phyloP scores from a whole-genome alignment of 805 yeast genomes.

The Groenewaldozyma tartarivorans region DNA sequence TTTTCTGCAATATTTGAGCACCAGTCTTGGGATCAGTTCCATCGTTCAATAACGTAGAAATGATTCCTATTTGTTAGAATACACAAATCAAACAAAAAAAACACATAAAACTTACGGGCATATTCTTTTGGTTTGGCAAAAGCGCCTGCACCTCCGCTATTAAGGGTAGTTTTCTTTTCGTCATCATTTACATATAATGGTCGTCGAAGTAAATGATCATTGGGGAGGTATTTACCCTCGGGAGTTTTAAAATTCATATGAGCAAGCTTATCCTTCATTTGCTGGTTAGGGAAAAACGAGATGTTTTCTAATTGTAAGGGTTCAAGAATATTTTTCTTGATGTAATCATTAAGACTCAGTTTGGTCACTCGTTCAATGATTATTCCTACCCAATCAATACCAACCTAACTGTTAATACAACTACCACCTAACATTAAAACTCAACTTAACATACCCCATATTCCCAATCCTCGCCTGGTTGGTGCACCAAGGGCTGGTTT shows the following conservation, averaged over 20 bases:
- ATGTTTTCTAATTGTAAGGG: slow-evolving; percentile 25
- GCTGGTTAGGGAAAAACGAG: slow-evolving; percentile 21
- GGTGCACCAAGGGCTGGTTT: too few species aligned
- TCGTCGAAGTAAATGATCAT: slow-evolving; percentile 5
- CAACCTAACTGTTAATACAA: too few species aligned
- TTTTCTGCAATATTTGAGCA: too few species aligned
- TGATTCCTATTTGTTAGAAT: slow-evolving; percentile 19
- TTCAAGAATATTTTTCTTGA: slow-evolving; percentile 18
- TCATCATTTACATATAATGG: slow-evolving; percentile 7
- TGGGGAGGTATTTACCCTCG: slow-evolving; percentile 11
- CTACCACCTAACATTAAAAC: too few species aligned
- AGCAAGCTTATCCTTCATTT: slow-evolving; percentile 17
- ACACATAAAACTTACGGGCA: slow-evolving; percentile 12
- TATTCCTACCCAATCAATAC: too few species aligned
- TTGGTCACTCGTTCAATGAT: too few species aligned
- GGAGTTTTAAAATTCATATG: slow-evolving; percentile 17
- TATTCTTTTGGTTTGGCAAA: slow-evolving; percentile 34
- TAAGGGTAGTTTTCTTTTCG: slow-evolving; percentile 19
- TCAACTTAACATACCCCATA: too few species aligned
- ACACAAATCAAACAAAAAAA: neutral
- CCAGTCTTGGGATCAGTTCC: too few species aligned
- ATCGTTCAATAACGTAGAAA: slow-evolving; percentile 31
- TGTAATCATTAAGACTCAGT: slow-evolving; percentile 9
- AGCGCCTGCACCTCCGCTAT: slow-evolving; percentile 37
- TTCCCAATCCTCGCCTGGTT: too few species aligned